A percentile compares a stretch with the other conserved stretches of the same genome.
phyloP scores from a whole-genome alignment of 768 basidiomycete genomes.

The Tephrocybe sp. region DNA sequence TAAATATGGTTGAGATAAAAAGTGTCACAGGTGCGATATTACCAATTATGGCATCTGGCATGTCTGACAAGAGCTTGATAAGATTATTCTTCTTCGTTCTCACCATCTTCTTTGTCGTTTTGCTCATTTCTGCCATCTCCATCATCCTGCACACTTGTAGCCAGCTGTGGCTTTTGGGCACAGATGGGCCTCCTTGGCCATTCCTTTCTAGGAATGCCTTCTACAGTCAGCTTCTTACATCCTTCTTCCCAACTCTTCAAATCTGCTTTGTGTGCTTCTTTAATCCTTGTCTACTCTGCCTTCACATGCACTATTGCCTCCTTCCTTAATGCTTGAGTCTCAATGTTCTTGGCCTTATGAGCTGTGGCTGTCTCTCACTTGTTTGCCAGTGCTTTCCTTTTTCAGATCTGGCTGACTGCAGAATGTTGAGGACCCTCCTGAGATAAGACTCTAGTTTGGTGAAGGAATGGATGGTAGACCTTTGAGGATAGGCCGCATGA shows the following conservation, averaged over 20 bases:
- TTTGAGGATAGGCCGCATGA: constrained; percentile 11
- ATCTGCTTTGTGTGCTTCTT: constrained; percentile 10
- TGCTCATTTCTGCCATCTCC: constrained; percentile 9
- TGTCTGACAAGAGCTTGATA: not conserved
- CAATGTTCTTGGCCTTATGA: not conserved
- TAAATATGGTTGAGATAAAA: not conserved
- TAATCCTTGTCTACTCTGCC: constrained; percentile 15
- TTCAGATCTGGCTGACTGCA: not conserved
- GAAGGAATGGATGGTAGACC: not conserved
- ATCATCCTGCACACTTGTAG: not conserved
- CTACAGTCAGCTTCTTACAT: constrained; percentile 8
- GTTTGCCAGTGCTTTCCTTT: not conserved
- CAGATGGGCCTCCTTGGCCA: constrained; percentile 16
- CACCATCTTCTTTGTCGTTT: constrained; percentile 8
- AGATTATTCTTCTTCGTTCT: not conserved
- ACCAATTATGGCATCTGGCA: not conserved
- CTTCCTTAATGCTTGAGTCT: not conserved
- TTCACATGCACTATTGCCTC: constrained; percentile 8
- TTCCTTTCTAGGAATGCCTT: constrained; percentile 10
- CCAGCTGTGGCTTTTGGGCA: constrained; percentile 15
- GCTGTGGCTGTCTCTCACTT: not conserved
- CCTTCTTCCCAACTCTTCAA: constrained; percentile 12
- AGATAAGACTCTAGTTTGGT: not conserved
- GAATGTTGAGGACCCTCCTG: not conserved
- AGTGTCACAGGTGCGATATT: constrained; percentile 7